Evolutionary conservation across 2,329 filamentous ascomycete species (phyloP), one percentile per base, ranked within the genome.

Genomic region (Falciphora oryzae): DNA sequence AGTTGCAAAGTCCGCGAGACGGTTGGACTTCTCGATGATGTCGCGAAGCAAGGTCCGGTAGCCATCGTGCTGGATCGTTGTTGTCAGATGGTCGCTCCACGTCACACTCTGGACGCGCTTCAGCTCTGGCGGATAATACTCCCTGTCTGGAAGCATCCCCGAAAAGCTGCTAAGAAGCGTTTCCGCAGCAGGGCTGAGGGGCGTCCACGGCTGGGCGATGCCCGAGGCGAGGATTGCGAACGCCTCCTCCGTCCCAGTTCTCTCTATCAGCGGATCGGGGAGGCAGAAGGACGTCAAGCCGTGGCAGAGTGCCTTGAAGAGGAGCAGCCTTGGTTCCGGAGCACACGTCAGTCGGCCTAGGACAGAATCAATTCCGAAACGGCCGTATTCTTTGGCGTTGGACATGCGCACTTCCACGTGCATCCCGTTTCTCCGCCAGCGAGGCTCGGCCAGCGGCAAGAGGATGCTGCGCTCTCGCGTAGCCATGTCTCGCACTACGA

Each of bases 221-320:
- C 80, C 83, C 0, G 84, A 84, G 2, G 72, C 69, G 0, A 89
- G 73, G 35, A 77, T 79, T 1, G 78, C 73, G 0, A 86, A 65
- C 0, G 85, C 81, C 71, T 89, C 86, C 69, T 90, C 87, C 0
- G 79, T 81, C 0, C 88, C 88, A 0, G 85, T 89, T 0, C 80
- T 76, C 0, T 78, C 74, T 0, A 86, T 89, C 0, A 90, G 76
- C 0, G 77, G 73, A 69, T 90, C 88, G 0, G 84, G 81, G 0
- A 89, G 50, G 0, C 80, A 68, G 38, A 81, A 85, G 0, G 87
- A 87, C 0, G 88, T 90, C 4, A 80, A 73, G 0, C 86, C 87
- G 69, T 91, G 88, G 0, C 18, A 50, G 14, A 50, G 3, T 50
- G 14, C 38, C 14, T 50, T 50, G 83, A 50, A 6, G 38, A 50